These are phyloP conservation scores for Chalciporus sp. DNA, from an alignment of 1,284 basidiomycete genomes.

Conservation along the genomic window DNA sequence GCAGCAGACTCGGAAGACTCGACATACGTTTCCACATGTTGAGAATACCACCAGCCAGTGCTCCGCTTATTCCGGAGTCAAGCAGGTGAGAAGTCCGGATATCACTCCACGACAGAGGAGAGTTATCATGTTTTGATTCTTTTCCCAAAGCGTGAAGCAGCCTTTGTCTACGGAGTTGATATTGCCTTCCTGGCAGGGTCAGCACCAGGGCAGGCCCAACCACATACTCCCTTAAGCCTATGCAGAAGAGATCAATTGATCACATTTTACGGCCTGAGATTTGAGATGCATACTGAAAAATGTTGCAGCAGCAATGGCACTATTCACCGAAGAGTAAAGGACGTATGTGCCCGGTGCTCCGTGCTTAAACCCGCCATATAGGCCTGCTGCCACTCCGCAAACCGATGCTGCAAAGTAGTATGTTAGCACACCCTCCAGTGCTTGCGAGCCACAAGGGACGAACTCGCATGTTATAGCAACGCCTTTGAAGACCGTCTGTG, in stretches of 20 bases:
- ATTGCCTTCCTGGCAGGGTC: constrained; percentile 30
- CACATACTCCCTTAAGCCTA: constrained; percentile 69
- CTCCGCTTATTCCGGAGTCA: constrained; percentile 67
- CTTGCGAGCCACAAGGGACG: constrained; percentile 43
- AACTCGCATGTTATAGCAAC: constrained; percentile 74
- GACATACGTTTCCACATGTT: constrained; percentile 48
- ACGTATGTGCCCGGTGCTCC: constrained; percentile 40
- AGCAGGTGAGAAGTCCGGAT: constrained; percentile 58
- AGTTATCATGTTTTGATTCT: constrained; percentile 4
- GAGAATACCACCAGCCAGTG: constrained; percentile 56
- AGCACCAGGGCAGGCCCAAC: constrained; percentile 56
- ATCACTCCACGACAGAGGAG: constrained; percentile 45
- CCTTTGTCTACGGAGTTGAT: constrained; percentile 41
- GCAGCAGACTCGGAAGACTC: constrained; percentile 1
- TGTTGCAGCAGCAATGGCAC: constrained; percentile 62
- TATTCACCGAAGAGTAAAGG: constrained; percentile 57
- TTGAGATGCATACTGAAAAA: constrained; percentile 64
- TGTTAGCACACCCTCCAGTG: constrained; percentile 14
- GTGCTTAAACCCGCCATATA: constrained; percentile 52
- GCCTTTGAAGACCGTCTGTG: constrained; percentile 53
- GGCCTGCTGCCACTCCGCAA: constrained; percentile 53
- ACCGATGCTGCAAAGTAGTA: constrained; percentile 41
- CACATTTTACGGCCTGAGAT: background rate
- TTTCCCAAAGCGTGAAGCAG: constrained; percentile 18
- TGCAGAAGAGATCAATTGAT: constrained; percentile 2